Evolutionary conservation across 2,329 filamentous ascomycete genomes (phyloP).

Genomic region (Apiospora pterosperma): DNA sequence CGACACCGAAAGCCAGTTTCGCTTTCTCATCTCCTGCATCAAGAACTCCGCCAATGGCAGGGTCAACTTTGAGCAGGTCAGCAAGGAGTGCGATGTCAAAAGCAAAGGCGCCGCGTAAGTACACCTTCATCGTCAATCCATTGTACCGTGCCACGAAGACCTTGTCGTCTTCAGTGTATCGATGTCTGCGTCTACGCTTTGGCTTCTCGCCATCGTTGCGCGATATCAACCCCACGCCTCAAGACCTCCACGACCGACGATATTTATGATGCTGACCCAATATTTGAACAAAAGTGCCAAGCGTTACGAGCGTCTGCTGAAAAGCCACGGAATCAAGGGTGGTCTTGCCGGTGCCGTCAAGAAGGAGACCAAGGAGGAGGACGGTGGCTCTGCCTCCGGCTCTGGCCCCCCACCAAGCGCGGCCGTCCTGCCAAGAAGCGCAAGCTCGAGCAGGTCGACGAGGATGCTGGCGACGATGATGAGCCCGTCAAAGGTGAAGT

Average conservation of each 20-base stretch:
- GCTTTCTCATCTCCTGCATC: constrained; percentile 66
- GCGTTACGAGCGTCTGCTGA: constrained; percentile 64
- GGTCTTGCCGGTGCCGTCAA: constrained; percentile 21
- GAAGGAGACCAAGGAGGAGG: neutral
- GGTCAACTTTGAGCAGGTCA: constrained; percentile 64
- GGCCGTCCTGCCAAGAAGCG: constrained; percentile 24
- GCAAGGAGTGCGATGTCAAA: constrained; percentile 59
- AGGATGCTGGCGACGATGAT: constrained; percentile 29
- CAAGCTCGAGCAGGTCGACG: constrained; percentile 32
- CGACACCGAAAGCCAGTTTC: constrained; percentile 55
- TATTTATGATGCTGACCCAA: neutral
- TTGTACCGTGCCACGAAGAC: neutral
- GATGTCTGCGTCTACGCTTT: neutral
- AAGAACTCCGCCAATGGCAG: constrained; percentile 56
- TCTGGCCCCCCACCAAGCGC: constrained; percentile 16
- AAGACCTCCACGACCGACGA: neutral
- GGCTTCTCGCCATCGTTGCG: neutral
- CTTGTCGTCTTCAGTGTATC: neutral
- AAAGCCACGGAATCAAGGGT: constrained; percentile 47
- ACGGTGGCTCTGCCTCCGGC: constrained; percentile 5
- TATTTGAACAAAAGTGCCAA: constrained; percentile 51
- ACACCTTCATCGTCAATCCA: neutral
- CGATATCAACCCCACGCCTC: neutral
- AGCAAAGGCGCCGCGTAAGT: constrained; percentile 69
- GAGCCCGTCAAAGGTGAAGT: constrained; percentile 32